A percentile compares a stretch with the other conserved stretches of the same genome.
Conservation (phyloP, 495 filamentous ascomycete genomes). For the Glonium stellatum region DNA sequence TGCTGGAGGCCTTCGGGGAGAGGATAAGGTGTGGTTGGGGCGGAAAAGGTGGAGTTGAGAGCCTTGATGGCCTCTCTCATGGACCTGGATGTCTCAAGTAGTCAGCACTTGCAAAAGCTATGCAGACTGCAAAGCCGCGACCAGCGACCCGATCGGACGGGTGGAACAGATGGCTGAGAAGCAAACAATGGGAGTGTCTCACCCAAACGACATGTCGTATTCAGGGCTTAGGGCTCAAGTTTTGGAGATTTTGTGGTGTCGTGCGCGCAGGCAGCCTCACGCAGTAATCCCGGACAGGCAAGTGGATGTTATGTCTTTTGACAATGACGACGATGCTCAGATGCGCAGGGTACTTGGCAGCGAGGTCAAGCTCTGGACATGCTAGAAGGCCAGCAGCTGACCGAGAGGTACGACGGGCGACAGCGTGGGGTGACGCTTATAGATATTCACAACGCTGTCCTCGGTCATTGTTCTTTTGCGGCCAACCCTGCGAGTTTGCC, state of each 20-base stretch:
- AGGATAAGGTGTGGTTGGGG: conserved; percentile 43
- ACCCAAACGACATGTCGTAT: conserved; percentile 5
- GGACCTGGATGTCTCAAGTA: conserved; percentile 34
- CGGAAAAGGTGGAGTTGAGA: conserved; percentile 47
- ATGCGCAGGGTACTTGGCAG: not conserved
- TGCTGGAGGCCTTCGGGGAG: conserved; percentile 55
- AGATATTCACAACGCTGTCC: not conserved
- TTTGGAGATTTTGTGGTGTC: not conserved
- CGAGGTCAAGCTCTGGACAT: not conserved
- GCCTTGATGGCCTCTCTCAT: conserved; percentile 57
- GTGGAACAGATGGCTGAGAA: conserved; percentile 1
- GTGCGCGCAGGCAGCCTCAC: conserved; percentile 2
- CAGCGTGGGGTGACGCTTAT: not conserved
- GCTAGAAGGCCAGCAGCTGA: not conserved
- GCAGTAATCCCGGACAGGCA: conserved; percentile 1
- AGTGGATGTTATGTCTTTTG: not conserved
- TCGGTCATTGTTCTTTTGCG: not conserved
- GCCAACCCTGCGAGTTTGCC: not conserved
- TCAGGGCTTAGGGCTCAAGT: not conserved
- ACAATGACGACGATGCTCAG: not conserved
- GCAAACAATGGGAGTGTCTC: not conserved
- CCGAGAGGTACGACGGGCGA: not conserved
- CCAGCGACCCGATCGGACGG: not conserved
- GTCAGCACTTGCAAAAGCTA: conserved; percentile 9
- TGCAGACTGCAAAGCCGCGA: not conserved